Conservation (phyloP, 106 monocot genomes). For the Triglochin maritima region DNA sequence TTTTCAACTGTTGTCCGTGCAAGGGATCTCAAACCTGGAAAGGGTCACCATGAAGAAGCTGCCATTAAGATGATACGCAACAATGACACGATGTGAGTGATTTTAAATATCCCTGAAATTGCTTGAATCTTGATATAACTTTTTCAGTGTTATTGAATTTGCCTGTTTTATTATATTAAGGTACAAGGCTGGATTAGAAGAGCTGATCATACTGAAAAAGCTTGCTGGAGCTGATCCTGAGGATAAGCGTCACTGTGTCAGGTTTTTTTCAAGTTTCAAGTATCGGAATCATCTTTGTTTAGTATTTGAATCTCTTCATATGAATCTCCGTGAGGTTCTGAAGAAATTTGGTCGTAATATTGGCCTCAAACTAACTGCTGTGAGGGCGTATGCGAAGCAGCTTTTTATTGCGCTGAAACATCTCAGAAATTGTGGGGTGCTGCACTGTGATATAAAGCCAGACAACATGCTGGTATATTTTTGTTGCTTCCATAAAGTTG, state of each 20-base stretch:
- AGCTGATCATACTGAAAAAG: constrained; percentile 73
- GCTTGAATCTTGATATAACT: constrained; percentile 1
- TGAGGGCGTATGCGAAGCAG: constrained; percentile 98
- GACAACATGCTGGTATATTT: constrained; percentile 96
- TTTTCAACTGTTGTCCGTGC: constrained; percentile 99
- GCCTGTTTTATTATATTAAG: constrained; percentile 23
- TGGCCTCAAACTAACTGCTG: constrained; percentile 98
- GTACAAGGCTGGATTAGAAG: constrained; percentile 88
- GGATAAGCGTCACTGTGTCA: constrained; percentile 91
- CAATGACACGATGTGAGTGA: constrained; percentile 85
- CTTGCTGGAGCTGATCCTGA: constrained; percentile 82
- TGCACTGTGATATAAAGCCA: constrained; percentile 98
- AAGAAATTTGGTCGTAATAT: constrained; percentile 99
- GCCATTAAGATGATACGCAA: constrained; percentile 99
- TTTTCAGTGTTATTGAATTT: background rate
- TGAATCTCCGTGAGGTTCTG: constrained; percentile 99
- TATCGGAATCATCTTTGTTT: constrained; percentile 99
- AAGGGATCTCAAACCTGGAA: constrained; percentile 83
- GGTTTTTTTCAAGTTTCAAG: constrained; percentile 99
- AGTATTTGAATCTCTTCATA: constrained; percentile 99
- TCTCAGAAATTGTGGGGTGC: constrained; percentile 85
- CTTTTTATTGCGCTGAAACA: constrained; percentile 98
- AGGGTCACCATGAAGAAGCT: constrained; percentile 75
- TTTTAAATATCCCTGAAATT: background rate
- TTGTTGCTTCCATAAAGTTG: background rate